Evolutionary conservation across 2,329 filamentous ascomycete species (phyloP).

Genomic region (Nannizzia gypsea): DNA sequence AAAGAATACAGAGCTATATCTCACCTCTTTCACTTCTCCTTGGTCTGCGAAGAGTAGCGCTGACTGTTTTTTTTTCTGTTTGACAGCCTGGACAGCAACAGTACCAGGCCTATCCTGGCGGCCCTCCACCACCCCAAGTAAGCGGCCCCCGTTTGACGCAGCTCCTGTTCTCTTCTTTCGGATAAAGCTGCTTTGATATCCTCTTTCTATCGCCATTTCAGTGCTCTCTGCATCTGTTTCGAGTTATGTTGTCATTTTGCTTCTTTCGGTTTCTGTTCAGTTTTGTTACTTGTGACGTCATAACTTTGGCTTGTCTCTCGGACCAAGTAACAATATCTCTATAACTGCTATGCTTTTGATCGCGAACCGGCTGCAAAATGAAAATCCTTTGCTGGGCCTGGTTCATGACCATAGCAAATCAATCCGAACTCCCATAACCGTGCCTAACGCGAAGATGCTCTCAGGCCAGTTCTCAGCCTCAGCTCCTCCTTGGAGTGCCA

Average conservation of each 20-base stretch:
- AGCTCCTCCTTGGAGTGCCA: constrained; percentile 28
- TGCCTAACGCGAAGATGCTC: constrained; percentile 6
- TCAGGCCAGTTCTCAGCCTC: constrained; percentile 14
- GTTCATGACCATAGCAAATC: background rate
- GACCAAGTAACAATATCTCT: background rate
- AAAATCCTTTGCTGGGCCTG: background rate
- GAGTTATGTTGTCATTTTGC: background rate
- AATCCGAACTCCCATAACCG: constrained; percentile 2
- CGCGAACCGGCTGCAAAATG: background rate
- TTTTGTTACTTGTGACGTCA: background rate
- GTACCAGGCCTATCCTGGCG: constrained; percentile 11
- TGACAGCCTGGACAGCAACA: constrained; percentile 16
- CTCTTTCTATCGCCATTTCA: constrained; percentile 13
- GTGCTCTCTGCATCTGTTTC: background rate
- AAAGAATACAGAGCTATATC: background rate
- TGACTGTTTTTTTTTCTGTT: background rate
- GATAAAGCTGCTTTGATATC: constrained; percentile 12
- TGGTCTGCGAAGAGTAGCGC: background rate
- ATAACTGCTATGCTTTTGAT: background rate
- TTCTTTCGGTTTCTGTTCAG: background rate
- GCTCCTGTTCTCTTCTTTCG: background rate
- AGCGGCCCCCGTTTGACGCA: background rate
- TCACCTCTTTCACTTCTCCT: background rate
- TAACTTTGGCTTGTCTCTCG: background rate
- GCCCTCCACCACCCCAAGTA: constrained; percentile 1